phyloP scores from a whole-genome alignment of 371 early-diverging fungal genomes.

The Rhizopus microsporus region DNA sequence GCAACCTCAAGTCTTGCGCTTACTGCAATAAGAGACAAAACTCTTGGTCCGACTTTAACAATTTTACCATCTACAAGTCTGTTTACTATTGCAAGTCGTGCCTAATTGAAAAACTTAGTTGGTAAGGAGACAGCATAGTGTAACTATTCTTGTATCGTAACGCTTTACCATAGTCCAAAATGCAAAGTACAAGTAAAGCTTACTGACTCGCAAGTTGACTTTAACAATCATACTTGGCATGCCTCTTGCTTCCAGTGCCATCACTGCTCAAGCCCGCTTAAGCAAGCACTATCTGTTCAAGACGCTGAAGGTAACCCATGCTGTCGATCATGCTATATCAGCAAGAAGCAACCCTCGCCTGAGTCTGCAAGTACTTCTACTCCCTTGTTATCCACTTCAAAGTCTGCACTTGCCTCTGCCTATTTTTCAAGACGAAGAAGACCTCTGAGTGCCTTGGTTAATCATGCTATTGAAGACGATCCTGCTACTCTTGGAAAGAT shows the following conservation, averaged over 20 bases:
- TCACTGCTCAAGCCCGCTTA: slow-evolving; percentile 13
- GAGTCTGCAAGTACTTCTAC: slow-evolving; percentile 17
- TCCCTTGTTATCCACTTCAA: slow-evolving; percentile 16
- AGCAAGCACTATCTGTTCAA: slow-evolving; percentile 8
- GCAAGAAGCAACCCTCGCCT: slow-evolving; percentile 11
- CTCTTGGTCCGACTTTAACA: slow-evolving; percentile 22
- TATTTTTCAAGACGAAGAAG: slow-evolving; percentile 15
- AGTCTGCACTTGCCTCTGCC: slow-evolving; percentile 7
- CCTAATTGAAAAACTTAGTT: slow-evolving; percentile 11
- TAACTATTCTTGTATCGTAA: background rate
- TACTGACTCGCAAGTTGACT: slow-evolving; percentile 9
- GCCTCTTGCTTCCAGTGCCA: slow-evolving; percentile 20
- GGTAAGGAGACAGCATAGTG: slow-evolving; percentile 7
- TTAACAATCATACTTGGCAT: slow-evolving; percentile 16
- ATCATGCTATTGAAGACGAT: slow-evolving; percentile 3
- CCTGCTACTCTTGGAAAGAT: background rate
- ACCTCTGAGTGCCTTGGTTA: slow-evolving; percentile 11
- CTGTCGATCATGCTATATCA: slow-evolving; percentile 19
- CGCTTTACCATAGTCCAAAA: slow-evolving; percentile 10
- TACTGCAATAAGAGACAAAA: slow-evolving; percentile 15
- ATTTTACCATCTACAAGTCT: slow-evolving; percentile 20
- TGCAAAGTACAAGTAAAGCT: slow-evolving; percentile 13
- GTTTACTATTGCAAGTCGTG: slow-evolving; percentile 25
- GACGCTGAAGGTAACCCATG: slow-evolving; percentile 12
- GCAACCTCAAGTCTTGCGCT: slow-evolving; percentile 15